Percentiles rank a stretch among this genome's conserved stretches.
Evolutionary conservation across 2,329 filamentous ascomycete genomes (phyloP).

Genomic region (Neurospora sp.): DNA sequence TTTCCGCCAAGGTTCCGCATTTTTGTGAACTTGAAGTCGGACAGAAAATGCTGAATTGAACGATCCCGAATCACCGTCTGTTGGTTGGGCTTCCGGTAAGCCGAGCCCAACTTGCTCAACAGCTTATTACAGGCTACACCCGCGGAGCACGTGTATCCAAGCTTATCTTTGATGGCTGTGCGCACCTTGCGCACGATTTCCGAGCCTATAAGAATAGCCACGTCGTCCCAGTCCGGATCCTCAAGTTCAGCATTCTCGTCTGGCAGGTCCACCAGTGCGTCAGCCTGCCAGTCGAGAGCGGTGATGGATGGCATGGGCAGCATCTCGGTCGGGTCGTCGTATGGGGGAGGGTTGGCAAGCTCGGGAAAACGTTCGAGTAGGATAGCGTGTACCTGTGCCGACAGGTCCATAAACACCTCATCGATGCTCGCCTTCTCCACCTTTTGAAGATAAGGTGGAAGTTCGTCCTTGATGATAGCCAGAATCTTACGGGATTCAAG

Average conservation of each 20-base stretch:
- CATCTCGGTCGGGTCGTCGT: conserved; percentile 60
- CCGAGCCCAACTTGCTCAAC: conserved; percentile 86
- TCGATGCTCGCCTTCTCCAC: conserved; percentile 94
- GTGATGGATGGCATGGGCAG: conserved; percentile 61
- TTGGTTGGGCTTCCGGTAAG: conserved; percentile 83
- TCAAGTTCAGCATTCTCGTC: conserved; percentile 60
- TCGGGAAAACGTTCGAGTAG: conserved; percentile 71
- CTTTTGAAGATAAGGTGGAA: conserved; percentile 56
- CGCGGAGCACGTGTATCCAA: conserved; percentile 86
- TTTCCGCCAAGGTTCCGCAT: conserved; percentile 94
- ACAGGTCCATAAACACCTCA: conserved; percentile 90
- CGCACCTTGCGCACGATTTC: conserved; percentile 78
- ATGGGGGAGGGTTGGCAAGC: conserved; percentile 55
- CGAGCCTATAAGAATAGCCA: conserved; percentile 75
- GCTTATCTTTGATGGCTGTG: conserved; percentile 51
- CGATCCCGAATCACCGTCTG: conserved; percentile 90
- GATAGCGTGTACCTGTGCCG: conserved; percentile 67
- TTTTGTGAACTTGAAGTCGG: conserved; percentile 84
- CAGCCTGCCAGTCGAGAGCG: conserved; percentile 71
- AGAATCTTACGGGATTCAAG: conserved; percentile 76
- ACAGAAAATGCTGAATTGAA: conserved; percentile 69
- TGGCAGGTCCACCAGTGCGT: conserved; percentile 73
- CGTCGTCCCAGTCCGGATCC: conserved; percentile 93
- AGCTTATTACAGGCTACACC: conserved; percentile 90
- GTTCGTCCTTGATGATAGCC: conserved; percentile 60